Percentiles rank a stretch among this genome's conserved stretches.
Conservation (phyloP, 805 yeast genomes). For the Yarrowia sp. region DNA sequence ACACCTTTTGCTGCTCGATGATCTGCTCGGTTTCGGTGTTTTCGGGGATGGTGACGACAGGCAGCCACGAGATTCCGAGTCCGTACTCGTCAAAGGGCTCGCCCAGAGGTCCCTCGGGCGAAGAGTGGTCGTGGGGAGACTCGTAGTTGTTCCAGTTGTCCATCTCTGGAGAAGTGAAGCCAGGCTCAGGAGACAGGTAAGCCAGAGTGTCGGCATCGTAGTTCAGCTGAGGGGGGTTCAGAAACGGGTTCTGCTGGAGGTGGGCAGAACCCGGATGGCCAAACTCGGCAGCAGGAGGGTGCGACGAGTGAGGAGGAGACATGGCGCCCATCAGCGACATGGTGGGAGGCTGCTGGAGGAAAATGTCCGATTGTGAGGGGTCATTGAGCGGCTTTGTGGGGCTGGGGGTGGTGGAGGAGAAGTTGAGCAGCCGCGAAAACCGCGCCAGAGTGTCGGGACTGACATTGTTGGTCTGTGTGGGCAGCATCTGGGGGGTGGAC, state of each 20-base stretch:
- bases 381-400: slow-evolving; percentile 37
- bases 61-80: slow-evolving; percentile 49
- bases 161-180: slow-evolving; percentile 36
- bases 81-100: slow-evolving; percentile 38
- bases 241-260: slow-evolving; percentile 27
- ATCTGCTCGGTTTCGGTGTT: slow-evolving; percentile 47
- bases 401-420: slow-evolving; percentile 26
- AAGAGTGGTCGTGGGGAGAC: slow-evolving; percentile 18
- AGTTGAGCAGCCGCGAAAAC: slow-evolving; percentile 34
- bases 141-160: slow-evolving; percentile 38
- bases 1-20: slow-evolving; percentile 45
- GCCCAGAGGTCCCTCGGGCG: slow-evolving; percentile 20
- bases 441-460: slow-evolving; percentile 31
- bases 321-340: slow-evolving; percentile 36
- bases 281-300: slow-evolving; percentile 35
- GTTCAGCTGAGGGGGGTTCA: slow-evolving; percentile 32
- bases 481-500: slow-evolving; percentile 27
- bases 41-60: slow-evolving; percentile 50
- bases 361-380: slow-evolving; percentile 21
- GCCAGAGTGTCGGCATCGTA: slow-evolving; percentile 36
- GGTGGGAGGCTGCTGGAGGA: slow-evolving; percentile 31
- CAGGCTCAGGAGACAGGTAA: slow-evolving; percentile 34
- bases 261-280: slow-evolving; percentile 13
- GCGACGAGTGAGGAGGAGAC: slow-evolving; percentile 35
- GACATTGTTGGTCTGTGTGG: slow-evolving; percentile 27